Conservation (phyloP, 768 basidiomycete genomes). For the Mycena filopes region DNA sequence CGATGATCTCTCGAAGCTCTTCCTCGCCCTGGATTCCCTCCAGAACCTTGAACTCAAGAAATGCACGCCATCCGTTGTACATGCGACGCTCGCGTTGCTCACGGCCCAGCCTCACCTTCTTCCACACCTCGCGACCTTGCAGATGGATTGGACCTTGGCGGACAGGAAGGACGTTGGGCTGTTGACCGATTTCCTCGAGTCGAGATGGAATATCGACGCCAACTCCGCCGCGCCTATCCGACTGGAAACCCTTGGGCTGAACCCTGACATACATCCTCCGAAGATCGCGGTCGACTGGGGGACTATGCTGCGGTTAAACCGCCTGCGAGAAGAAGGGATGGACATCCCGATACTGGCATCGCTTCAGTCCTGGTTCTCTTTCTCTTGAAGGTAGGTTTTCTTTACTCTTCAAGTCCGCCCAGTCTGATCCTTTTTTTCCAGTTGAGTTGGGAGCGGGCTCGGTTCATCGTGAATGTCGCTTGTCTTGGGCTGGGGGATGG, state of each 20-base stretch:
- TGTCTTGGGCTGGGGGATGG: too few relatives aligned
- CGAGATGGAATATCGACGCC: slow-evolving; percentile 7
- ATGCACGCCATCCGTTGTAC: neutral
- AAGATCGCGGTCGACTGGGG: too few relatives aligned
- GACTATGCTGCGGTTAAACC: too few relatives aligned
- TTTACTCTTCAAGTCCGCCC: too few relatives aligned
- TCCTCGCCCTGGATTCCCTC: slow-evolving; percentile 5
- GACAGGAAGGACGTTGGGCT: neutral
- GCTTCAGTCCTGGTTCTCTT: too few relatives aligned
- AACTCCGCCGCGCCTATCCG: neutral
- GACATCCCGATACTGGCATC: too few relatives aligned
- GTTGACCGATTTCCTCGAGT: slow-evolving; percentile 12
- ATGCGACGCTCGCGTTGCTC: neutral
- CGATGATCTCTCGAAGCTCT: neutral
- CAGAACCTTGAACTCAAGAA: slow-evolving; percentile 16
- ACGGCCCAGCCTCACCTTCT: slow-evolving; percentile 7
- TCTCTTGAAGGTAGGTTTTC: too few relatives aligned
- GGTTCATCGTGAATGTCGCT: too few relatives aligned
- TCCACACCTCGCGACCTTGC: slow-evolving; percentile 9
- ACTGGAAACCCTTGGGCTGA: slow-evolving; percentile 6
- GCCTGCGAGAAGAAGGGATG: too few relatives aligned
- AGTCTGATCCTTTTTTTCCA: too few relatives aligned
- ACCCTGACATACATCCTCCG: too few relatives aligned
- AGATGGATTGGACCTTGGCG: neutral
- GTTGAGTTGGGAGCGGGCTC: too few relatives aligned